These are phyloP conservation scores for Phytophthora colocasiae DNA, from an alignment of 352 stramenopile species.

Conservation along the genomic window DNA sequence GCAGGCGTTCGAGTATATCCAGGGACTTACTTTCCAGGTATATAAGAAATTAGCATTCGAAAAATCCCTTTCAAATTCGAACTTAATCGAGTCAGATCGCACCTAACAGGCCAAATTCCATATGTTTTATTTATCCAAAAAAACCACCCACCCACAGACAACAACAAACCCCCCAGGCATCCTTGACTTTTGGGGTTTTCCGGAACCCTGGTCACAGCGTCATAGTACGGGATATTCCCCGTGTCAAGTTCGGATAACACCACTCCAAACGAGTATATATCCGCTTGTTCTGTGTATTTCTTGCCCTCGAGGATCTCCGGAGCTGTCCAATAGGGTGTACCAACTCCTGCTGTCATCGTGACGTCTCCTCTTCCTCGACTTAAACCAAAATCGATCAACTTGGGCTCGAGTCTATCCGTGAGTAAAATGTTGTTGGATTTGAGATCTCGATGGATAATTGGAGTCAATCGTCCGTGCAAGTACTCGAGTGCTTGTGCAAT, in stretches of 20 bases:
- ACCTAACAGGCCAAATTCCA: too few relatives aligned
- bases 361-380: constrained; percentile 27
- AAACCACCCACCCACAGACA: too few relatives aligned
- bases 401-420: constrained; percentile 61
- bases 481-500: constrained; percentile 39
- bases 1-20: too few relatives aligned
- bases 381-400: constrained; percentile 86
- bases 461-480: constrained; percentile 17
- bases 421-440: constrained; percentile 38
- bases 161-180: too few relatives aligned
- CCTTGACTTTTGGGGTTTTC: too few relatives aligned
- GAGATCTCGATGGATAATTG: constrained; percentile 38
- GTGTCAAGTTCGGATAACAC: constrained; percentile 57
- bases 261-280: constrained; percentile 76
- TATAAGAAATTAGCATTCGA: too few relatives aligned
- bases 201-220: too few relatives aligned
- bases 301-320: constrained; percentile 70
- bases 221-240: constrained; percentile 35
- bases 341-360: constrained; percentile 66
- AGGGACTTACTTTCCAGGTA: too few relatives aligned
- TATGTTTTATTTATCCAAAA: too few relatives aligned
- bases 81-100: too few relatives aligned
- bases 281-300: constrained; percentile 58
- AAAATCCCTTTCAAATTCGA: too few relatives aligned
- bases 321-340: constrained; percentile 83